Conservation (phyloP, 1,284 basidiomycete genomes). For the Trichosporon asahii region DNA sequence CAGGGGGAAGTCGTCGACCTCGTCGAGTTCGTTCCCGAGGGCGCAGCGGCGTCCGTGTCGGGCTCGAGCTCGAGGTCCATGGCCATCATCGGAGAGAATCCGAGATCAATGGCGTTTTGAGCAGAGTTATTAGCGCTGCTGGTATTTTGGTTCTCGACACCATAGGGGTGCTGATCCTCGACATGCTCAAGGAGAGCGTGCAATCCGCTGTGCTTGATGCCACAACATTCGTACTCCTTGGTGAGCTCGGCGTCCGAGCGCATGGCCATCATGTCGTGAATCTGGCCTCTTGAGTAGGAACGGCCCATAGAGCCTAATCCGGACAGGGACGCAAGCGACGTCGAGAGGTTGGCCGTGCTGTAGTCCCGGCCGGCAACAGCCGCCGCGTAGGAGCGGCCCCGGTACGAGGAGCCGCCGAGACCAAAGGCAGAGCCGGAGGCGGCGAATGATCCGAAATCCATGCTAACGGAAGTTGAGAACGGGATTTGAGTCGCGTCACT, state of each 20-base stretch:
- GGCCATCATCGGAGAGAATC: conserved; percentile 44
- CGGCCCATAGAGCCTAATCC: conserved; percentile 30
- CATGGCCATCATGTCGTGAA: conserved; percentile 38
- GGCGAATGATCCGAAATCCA: conserved; percentile 43
- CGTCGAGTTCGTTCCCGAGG: conserved; percentile 32
- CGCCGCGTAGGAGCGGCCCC: conserved; percentile 44
- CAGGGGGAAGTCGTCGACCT: conserved; percentile 35
- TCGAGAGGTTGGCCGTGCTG: conserved; percentile 31
- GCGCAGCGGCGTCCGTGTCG: conserved; percentile 22
- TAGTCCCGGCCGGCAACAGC: conserved; percentile 32
- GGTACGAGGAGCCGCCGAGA: conserved; percentile 29
- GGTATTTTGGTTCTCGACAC: not conserved
- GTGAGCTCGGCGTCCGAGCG: conserved; percentile 43
- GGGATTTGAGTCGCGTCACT: conserved; percentile 42
- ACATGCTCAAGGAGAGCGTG: conserved; percentile 48
- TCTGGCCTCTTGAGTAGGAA: conserved; percentile 42
- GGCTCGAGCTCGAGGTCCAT: conserved; percentile 49
- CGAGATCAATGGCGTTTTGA: conserved; percentile 29
- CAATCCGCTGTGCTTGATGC: conserved; percentile 36
- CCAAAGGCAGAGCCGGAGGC: conserved; percentile 37
- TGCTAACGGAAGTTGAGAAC: conserved; percentile 43
- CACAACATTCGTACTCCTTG: conserved; percentile 46
- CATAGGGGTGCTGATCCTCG: conserved; percentile 45
- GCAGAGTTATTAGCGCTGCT: conserved; percentile 22
- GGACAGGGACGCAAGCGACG: conserved; percentile 45